A percentile compares a stretch with the other conserved stretches of the same genome.
phyloP scores from a whole-genome alignment of 768 basidiomycete genomes.

The Exsudoporus frostii region DNA sequence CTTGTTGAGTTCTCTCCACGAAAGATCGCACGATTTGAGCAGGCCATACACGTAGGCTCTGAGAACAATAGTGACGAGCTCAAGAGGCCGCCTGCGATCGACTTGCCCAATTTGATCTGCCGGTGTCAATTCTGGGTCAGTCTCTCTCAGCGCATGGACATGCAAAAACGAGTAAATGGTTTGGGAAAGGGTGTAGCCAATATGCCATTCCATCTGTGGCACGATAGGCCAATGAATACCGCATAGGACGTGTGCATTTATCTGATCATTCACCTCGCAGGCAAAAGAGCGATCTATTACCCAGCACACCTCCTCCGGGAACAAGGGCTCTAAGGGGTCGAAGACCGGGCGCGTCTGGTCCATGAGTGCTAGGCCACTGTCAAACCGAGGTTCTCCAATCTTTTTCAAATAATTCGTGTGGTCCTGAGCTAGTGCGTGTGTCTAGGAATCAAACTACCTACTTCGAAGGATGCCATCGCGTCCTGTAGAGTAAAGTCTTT shows the following conservation, averaged over 20 bases:
- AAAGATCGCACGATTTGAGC: conserved; percentile 77
- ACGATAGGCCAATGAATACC: conserved; percentile 14
- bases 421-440: conserved; percentile 12
- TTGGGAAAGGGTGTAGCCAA: conserved; percentile 80
- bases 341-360: conserved; percentile 50
- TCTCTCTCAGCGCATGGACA: conserved; percentile 58
- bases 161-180: conserved; percentile 80
- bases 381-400: conserved; percentile 90
- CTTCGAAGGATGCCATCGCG: conserved; percentile 94
- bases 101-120: conserved; percentile 14
- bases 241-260: conserved; percentile 4
- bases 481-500: conserved; percentile 75
- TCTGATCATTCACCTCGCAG: conserved; percentile 61
- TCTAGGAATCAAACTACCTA: conserved; percentile 29
- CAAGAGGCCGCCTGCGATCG: conserved; percentile 51
- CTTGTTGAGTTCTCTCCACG: conserved; percentile 79
- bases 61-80: conserved; percentile 67
- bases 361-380: conserved; percentile 63
- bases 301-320: conserved; percentile 85
- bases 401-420: conserved; percentile 38
- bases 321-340: conserved; percentile 57
- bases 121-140: conserved; percentile 53
- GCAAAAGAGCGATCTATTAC: conserved; percentile 75
- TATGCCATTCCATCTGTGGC: conserved; percentile 81
- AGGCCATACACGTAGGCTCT: conserved; percentile 63